Conservation (phyloP, 345 rosid genomes). For the Salix dunnii region DNA sequence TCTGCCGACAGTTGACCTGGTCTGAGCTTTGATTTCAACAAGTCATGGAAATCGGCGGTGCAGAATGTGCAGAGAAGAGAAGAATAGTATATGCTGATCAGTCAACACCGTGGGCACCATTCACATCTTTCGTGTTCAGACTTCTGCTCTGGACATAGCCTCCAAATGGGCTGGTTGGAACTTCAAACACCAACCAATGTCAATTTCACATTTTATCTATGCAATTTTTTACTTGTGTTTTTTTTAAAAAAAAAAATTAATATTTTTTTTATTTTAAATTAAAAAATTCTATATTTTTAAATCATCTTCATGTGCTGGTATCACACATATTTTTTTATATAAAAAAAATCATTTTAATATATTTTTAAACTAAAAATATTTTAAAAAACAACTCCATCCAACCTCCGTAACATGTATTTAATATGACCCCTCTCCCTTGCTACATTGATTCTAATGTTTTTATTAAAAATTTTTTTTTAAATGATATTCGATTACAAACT, state of each 20-base stretch:
- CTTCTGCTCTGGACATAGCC: neutral
- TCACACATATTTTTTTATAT: too few relatives aligned
- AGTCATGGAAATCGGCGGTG: conserved; percentile 16
- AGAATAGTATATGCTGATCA: neutral
- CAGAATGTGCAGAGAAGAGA: neutral
- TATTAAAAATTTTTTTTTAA: neutral
- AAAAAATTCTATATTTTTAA: too few relatives aligned
- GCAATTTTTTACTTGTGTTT: too few relatives aligned
- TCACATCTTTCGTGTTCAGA: neutral
- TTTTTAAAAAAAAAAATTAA: too few relatives aligned
- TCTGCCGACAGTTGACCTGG: neutral
- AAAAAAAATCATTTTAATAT: too few relatives aligned
- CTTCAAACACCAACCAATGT: neutral
- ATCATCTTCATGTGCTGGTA: too few relatives aligned
- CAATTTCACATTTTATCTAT: neutral
- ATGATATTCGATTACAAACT: neutral
- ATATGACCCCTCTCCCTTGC: too few relatives aligned
- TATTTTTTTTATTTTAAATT: too few relatives aligned
- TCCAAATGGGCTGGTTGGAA: neutral
- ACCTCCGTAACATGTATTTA: fast-evolving
- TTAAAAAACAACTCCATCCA: fast-evolving
- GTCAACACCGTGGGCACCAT: neutral
- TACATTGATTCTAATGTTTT: too few relatives aligned
- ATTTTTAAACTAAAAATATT: too few relatives aligned
- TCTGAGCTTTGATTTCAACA: neutral